phyloP scores from a whole-genome alignment of 208 protist species.

The Crithidia bombi region DNA sequence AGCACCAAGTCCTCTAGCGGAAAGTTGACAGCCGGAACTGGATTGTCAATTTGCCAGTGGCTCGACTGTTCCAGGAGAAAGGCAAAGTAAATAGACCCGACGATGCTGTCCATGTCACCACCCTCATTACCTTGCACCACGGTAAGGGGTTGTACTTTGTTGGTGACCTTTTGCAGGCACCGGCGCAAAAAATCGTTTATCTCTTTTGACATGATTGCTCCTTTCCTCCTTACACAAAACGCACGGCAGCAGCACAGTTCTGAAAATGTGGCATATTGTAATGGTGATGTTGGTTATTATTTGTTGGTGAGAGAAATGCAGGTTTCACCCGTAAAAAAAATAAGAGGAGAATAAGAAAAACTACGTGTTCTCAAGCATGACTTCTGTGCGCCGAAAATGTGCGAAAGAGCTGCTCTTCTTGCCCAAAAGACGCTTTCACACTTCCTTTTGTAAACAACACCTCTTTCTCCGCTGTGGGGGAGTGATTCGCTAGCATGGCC shows the following conservation, averaged over 20 bases:
- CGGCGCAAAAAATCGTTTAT: conserved; percentile 78
- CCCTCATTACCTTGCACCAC: conserved; percentile 85
- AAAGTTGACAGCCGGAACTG: conserved; percentile 84
- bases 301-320: no score
- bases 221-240: neutral
- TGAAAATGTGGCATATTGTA: no score
- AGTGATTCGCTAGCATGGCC: no score
- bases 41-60: conserved; percentile 36
- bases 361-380: no score
- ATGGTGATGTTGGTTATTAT: no score
- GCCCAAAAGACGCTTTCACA: no score
- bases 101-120: conserved; percentile 89
- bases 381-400: no score
- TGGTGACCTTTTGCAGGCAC: conserved; percentile 26
- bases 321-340: no score
- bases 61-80: conserved; percentile 54
- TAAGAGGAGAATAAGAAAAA: no score
- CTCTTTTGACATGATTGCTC: conserved; percentile 46
- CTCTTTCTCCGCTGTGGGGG: no score
- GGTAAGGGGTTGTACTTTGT: conserved; percentile 34
- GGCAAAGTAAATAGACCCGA: conserved; percentile 84
- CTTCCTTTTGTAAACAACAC: no score
- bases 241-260: neutral
- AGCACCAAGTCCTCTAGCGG: conserved; percentile 70
- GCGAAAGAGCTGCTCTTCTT: no score